Base-by-base conservation (phyloP, 2,329 filamentous ascomycete species). In the Colletotrichum cordylinicola region DNA sequence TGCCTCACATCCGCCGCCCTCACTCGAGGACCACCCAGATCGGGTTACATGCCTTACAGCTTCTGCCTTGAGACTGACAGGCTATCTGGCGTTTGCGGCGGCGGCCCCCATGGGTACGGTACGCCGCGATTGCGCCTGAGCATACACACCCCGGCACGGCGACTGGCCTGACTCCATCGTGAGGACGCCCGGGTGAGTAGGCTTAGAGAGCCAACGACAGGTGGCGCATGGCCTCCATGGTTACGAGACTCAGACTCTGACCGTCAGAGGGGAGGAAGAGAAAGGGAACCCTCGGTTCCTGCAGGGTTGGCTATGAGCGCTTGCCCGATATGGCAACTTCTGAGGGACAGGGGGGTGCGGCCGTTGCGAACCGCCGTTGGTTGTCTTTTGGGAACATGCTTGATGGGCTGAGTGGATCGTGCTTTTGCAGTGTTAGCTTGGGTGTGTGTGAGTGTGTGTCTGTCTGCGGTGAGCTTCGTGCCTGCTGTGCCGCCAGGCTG, bases 301-400 rank as follows among this genome's bases (percentile, higher is more conserved):
- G 39, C 72, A 75, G 73, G 74, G 64, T 48, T 65, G 43, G 29
- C 8, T 27, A n/a, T 74, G 70, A 70, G 70, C 74, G 74, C 70
- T 76, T 76, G 65, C 74, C 74, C 24, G 43, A 68, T 74, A 35
- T 18, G 74, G 74, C 56, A 60, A 69, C 35, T 27, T 65, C 15
- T 37, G 43, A 64, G 21, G 12, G 39, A 24, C 73, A 56, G 18
- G 43, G 35, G 43, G 33, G 56, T 27, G 52, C 27, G 48, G 58
- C 29, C 60, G 64, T 18, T 48, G 37, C 37, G 72, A 71, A 35
- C 29, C 61, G 52, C 52, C 60, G 60, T 72, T 66, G 52, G 52
- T 39, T 37, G 61, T 72, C 43, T 35, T 39, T 67, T 37, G 31
- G n/a, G 18, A 31, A 52, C 43, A 52, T 52, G 43, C 6, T 52